phyloP scores from a whole-genome alignment of 805 yeast genomes.

The Helenozyma rhizophorensis region DNA sequence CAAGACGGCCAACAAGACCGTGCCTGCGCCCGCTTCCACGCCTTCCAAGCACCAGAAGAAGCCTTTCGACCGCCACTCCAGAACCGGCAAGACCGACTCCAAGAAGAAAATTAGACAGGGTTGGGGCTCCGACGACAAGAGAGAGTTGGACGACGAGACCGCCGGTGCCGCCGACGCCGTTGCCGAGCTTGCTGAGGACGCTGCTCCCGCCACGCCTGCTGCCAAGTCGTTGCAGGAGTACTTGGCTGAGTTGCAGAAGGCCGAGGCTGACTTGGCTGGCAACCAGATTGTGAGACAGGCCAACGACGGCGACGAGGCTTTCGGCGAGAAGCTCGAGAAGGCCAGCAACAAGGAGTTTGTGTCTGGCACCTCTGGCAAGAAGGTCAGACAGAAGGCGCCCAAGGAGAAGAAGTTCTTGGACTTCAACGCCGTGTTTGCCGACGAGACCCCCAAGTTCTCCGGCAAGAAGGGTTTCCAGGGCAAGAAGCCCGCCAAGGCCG shows the following conservation, averaged over 20 bases:
- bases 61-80: slow-evolving; percentile 80
- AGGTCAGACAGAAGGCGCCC: slow-evolving; percentile 63
- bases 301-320: slow-evolving; percentile 56
- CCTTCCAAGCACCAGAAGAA: slow-evolving; percentile 54
- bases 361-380: slow-evolving; percentile 62
- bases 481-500: slow-evolving; percentile 26
- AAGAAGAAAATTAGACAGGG: slow-evolving; percentile 79
- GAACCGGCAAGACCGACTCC: slow-evolving; percentile 79
- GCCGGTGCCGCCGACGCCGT: slow-evolving; percentile 44
- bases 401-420: slow-evolving; percentile 81
- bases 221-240: slow-evolving; percentile 80
- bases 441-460: slow-evolving; percentile 33
- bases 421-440: slow-evolving; percentile 68
- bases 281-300: slow-evolving; percentile 42
- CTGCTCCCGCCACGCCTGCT: slow-evolving; percentile 47
- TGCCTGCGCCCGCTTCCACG: slow-evolving; percentile 50
- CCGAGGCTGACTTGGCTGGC: slow-evolving; percentile 38
- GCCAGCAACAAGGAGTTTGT: slow-evolving; percentile 52
- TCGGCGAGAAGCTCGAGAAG: slow-evolving; percentile 61
- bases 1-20: slow-evolving; percentile 61
- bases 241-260: slow-evolving; percentile 61
- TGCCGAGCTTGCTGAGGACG: slow-evolving; percentile 36
- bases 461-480: slow-evolving; percentile 20
- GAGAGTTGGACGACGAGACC: slow-evolving; percentile 62
- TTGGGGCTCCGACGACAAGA: slow-evolving; percentile 77